Base-by-base conservation (phyloP, 1,284 basidiomycete species). In the Cryptococcus floricola region DNA sequence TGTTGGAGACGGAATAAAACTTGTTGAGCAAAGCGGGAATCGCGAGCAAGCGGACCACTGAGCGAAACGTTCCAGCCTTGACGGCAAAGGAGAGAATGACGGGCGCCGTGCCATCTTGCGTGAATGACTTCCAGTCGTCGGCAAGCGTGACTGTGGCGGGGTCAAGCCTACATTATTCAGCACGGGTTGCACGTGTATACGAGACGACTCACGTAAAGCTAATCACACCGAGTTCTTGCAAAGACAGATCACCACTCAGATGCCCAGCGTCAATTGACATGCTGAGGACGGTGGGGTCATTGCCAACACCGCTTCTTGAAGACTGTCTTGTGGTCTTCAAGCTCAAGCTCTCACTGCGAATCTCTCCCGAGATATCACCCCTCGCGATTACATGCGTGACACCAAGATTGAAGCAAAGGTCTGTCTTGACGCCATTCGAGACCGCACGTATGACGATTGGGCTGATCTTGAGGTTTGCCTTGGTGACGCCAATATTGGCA, bases 61-160 rank as follows among this genome's bases (percentile, higher is more conserved):
- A 85, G 5, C 84, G 78, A 38, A 93, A 83, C 57, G 85, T 84
- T 23, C 86, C 83, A 25, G 89, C 88, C 46, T 81, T 80, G 37
- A 94, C 84, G 1, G 83, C 82, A 72, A 92, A 92, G 14, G 86
- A 84, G 12, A 95, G 81, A 18, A 82, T 81, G 5, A 93, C 79
- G n/a, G 84, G 84, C 5, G 81, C 81, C 34, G 83, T 79, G 39
- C 79, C 74, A n/a, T 80, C 74, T 44, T 79, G 66, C 31, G 73
- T 65, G 53, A 82, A 80, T 49, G 78, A 78, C 5, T 83, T 84
- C 91, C 91, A 94, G 68, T 94, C 89, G 65, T 95, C 91, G 60
- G 81, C 84, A 44, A 92, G 84, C 48, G 84, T 83, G 50, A 92
- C 82, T 55, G 83, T 80, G 31, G 91, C 75, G 0, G 91, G 89